Evolutionary conservation across 768 basidiomycete species (phyloP), one percentile per base, ranked within the genome.

Genomic region (Fistulinella prunicolor): DNA sequence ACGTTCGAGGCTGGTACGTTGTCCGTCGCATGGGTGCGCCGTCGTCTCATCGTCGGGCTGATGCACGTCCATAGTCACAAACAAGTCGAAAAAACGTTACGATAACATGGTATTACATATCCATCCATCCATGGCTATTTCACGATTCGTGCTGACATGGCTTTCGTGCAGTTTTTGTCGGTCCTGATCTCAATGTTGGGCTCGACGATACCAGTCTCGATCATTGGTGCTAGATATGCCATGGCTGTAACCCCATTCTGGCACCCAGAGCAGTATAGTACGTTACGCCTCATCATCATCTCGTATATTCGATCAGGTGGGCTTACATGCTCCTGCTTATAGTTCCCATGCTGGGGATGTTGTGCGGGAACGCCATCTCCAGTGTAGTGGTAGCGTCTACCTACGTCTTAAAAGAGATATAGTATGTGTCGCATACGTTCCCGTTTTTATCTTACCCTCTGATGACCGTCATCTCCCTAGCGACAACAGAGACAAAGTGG

Each of bases 261-360:
- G 92, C 77, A 72, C 20, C 90, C 92, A 0, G 81, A 82, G 29
- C 86, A 90, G 60, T 93, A 83, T 57, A 84, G 89, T 88, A 51
- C 35, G 82, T 53, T 16, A 28, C 10, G 26, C 5, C 6, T 28
- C 26, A 28, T n/a, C 4, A 35, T 30, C 20, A 1, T 29, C 4
- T 21, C 10, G 17, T 19, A 23, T 20, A n/a, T 12, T 21, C 29
- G 26, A 6, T 17, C 2, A 17, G 21, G 9, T 30, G 12, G 17
- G 9, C 38, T 49, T 13, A 50, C 47, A 6, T 56, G 39, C 16
- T 21, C 36, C 5, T 10, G 23, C 19, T 10, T 22, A 42, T 51
- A 90, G 89, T 92, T 43, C 89, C 87, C 5, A 80, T 91, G 43
- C 76, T 90, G 9, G 90, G 92, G 8, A 94, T 93, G 92, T 72